Evolutionary conservation across 2,329 filamentous ascomycete genomes (phyloP).

Genomic region (Monilinia vaccinii-corymbosi): DNA sequence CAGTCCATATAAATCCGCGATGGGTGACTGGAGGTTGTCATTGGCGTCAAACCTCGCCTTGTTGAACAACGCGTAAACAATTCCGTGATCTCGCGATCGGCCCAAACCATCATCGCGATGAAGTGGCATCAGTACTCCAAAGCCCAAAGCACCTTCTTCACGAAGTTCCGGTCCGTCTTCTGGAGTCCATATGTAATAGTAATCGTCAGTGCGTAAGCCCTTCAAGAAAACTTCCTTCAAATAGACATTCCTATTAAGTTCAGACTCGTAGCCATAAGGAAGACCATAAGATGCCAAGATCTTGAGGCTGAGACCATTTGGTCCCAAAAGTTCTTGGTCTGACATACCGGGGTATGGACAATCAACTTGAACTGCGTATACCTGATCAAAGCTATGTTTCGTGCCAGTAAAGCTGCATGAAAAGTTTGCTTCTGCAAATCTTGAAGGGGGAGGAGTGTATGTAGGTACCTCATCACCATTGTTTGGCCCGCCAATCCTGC

Average conservation of each 20-base stretch:
- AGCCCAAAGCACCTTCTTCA: neutral
- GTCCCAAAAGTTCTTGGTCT: constrained; percentile 15
- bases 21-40: neutral
- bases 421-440: constrained; percentile 20
- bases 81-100: neutral
- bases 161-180: neutral
- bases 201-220: neutral
- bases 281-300: constrained; percentile 26
- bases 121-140: neutral
- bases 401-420: constrained; percentile 21
- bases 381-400: constrained; percentile 26
- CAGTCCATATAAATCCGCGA: neutral
- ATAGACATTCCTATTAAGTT: neutral
- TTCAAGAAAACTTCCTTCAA: neutral
- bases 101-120: neutral
- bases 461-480: neutral
- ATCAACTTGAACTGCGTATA: constrained; percentile 21
- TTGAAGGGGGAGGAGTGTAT: neutral
- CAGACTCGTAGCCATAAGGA: neutral
- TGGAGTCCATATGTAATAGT: neutral
- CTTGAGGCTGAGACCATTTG: constrained; percentile 19
- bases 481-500: constrained; percentile 1
- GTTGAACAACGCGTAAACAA: neutral
- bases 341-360: constrained; percentile 15
- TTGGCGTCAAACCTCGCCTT: neutral